Evolutionary conservation across 2,329 filamentous ascomycete species (phyloP).

Genomic region (Endocalyx cinctus): DNA sequence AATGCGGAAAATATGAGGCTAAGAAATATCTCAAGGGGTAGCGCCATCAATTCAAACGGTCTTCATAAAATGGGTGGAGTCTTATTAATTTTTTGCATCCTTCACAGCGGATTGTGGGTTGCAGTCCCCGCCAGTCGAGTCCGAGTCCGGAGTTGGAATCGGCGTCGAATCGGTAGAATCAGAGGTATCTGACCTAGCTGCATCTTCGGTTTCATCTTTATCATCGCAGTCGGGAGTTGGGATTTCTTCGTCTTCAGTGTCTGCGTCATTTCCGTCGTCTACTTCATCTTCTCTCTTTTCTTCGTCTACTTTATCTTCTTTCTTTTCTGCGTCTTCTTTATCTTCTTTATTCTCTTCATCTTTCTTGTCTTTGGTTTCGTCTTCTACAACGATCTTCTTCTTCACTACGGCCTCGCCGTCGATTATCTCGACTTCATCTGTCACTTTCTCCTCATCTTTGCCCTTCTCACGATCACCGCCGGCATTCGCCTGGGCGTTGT

Average conservation of each 20-base stretch:
- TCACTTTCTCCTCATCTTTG: constrained; percentile 20
- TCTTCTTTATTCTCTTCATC: constrained; percentile 5
- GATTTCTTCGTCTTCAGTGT: constrained; percentile 14
- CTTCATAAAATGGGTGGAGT: no score
- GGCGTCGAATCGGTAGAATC: constrained; percentile 17
- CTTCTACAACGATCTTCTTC: constrained; percentile 28
- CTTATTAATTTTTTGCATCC: no score
- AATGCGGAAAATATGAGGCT: no score
- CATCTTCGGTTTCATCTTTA: constrained; percentile 14
- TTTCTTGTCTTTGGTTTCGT: constrained; percentile 17
- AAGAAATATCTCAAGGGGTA: no score
- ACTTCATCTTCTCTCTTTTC: constrained; percentile 3
- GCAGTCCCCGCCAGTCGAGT: constrained; percentile 12
- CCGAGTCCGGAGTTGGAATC: not conserved
- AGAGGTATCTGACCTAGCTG: constrained; percentile 20
- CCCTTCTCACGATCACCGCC: constrained; percentile 38
- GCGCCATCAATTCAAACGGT: no score
- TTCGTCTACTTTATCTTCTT: constrained; percentile 8
- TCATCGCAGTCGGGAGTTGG: no score
- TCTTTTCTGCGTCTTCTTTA: constrained; percentile 11
- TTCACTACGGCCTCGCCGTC: constrained; percentile 23
- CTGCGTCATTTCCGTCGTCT: constrained; percentile 13
- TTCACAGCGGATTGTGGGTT: no score
- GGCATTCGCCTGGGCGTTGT: constrained; percentile 53
- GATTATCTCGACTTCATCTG: constrained; percentile 28